Base-by-base conservation (phyloP, 768 basidiomycete species). In the Russula sp. region DNA sequence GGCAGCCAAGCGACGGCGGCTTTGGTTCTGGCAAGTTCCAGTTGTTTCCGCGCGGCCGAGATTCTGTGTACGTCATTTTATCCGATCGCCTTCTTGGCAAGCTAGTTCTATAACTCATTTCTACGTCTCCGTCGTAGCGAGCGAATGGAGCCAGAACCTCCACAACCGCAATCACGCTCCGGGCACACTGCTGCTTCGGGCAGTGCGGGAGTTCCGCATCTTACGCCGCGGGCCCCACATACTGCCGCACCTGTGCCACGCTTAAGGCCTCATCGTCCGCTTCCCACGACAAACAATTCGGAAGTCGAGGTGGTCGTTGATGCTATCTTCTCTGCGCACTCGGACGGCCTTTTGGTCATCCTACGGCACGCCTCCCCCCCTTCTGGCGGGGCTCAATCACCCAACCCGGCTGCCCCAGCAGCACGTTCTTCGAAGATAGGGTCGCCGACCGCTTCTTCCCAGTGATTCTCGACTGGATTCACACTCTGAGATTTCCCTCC, bases 301-400 rank as follows among this genome's bases (percentile, higher is more conserved):
- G 76, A 74, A 11, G 76, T 75, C 18, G 81, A 81, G 68, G 77
- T 87, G 58, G 68, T 78, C 36, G 88, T 92, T 14, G 90, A 92
- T 70, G 87, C 89, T 2, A 91, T 92, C 60, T 91, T 92, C 71
- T 90, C 89, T 38, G 90, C 88, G 5, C 90, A 92, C 72, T 92
- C 90, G 32, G 90, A 92, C 71, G 90, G 90, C 5, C 78, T 92
- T 62, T 83, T 92, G 78, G 87, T 90, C 66, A 89, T 92, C 68
- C 75, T 92, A 13, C 83, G 90, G 24, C 76, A 79, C 53, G 79
- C 82, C 40, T 72, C 75, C 42, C 60, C 70, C 10, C 38, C 54
- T n/a, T 32, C 65, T 49, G 63, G 38, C 2, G 26, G 32, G 8
- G 46, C 32, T 2, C 57, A 57, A 32, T 28, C 49, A 24, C 36